Conservation (phyloP, 805 yeast genomes). For the Lipomyces starkeyi region DNA sequence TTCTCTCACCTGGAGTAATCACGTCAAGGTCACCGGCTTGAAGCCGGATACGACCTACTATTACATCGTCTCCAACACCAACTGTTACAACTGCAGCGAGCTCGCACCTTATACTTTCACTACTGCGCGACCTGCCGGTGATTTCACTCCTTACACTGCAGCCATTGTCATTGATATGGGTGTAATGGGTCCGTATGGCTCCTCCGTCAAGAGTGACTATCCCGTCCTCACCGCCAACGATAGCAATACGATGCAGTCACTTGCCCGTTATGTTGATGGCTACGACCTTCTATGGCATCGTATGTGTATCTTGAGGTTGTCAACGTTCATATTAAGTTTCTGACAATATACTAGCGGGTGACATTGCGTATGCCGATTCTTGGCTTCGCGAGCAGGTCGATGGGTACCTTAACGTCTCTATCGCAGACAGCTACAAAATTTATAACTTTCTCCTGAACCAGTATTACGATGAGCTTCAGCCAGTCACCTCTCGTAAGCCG, state of each 20-base stretch:
- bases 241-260: slow-evolving; percentile 35
- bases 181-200: slow-evolving; percentile 33
- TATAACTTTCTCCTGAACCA: slow-evolving; percentile 30
- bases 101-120: slow-evolving; percentile 32
- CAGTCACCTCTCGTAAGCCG: slow-evolving; percentile 31
- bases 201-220: slow-evolving; percentile 23
- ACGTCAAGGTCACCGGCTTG: slow-evolving; percentile 41
- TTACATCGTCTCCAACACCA: slow-evolving; percentile 40
- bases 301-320: slow-evolving; percentile 7
- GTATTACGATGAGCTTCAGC: slow-evolving; percentile 38
- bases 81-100: slow-evolving; percentile 32
- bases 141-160: slow-evolving; percentile 29
- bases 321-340: neutral
- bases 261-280: slow-evolving; percentile 31
- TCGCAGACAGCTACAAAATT: slow-evolving; percentile 23
- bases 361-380: slow-evolving; percentile 45
- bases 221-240: slow-evolving; percentile 17
- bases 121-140: slow-evolving; percentile 36
- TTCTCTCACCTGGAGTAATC: slow-evolving; percentile 41
- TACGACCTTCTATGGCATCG: slow-evolving; percentile 31
- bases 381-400: slow-evolving; percentile 41
- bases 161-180: slow-evolving; percentile 38
- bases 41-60: slow-evolving; percentile 43
- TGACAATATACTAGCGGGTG: slow-evolving; percentile 39
- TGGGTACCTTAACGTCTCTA: slow-evolving; percentile 22